A percentile compares a stretch with the other conserved stretches of the same genome.
Evolutionary conservation across 441 rosid species (phyloP).

Genomic region (Euphorbia celastroides): DNA sequence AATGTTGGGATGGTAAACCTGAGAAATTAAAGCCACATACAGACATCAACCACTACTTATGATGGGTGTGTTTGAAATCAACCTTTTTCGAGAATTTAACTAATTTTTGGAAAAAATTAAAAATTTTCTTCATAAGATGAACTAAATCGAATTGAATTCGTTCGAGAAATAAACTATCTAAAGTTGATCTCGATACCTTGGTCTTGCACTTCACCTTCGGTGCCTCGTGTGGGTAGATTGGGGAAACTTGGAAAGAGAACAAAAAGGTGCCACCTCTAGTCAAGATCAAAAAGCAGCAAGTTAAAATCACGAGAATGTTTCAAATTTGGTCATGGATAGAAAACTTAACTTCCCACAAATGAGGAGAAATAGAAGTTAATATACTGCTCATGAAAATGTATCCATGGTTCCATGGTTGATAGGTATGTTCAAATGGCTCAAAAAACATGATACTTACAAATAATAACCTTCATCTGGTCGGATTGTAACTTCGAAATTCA

Average conservation of each 20-base stretch:
- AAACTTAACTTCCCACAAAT: neutral
- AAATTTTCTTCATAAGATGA: too few relatives aligned
- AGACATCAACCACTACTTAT: neutral
- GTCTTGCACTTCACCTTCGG: constrained; percentile 98
- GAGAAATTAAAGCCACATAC: constrained; percentile 8
- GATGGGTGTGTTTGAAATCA: too few relatives aligned
- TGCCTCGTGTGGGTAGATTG: constrained; percentile 87
- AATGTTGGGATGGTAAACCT: constrained; percentile 95
- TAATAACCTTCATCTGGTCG: constrained; percentile 94
- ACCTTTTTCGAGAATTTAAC: too few relatives aligned
- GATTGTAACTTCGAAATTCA: constrained; percentile 86
- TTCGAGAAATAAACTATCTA: neutral
- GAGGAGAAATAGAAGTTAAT: neutral
- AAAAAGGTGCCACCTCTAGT: constrained; percentile 70
- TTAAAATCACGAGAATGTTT: neutral
- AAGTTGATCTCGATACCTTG: constrained; percentile 40
- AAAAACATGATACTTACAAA: constrained; percentile 32
- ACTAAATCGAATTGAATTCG: too few relatives aligned
- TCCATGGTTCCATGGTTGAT: neutral
- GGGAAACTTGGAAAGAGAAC: constrained; percentile 61
- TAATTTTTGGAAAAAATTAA: too few relatives aligned
- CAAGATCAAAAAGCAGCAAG: neutral
- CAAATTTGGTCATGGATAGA: neutral
- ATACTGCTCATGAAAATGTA: neutral
- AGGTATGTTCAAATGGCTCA: neutral